A percentile compares a stretch with the other conserved stretches of the same genome.
phyloP scores from a whole-genome alignment of 352 stramenopile genomes.

The Phytophthora idaei region DNA sequence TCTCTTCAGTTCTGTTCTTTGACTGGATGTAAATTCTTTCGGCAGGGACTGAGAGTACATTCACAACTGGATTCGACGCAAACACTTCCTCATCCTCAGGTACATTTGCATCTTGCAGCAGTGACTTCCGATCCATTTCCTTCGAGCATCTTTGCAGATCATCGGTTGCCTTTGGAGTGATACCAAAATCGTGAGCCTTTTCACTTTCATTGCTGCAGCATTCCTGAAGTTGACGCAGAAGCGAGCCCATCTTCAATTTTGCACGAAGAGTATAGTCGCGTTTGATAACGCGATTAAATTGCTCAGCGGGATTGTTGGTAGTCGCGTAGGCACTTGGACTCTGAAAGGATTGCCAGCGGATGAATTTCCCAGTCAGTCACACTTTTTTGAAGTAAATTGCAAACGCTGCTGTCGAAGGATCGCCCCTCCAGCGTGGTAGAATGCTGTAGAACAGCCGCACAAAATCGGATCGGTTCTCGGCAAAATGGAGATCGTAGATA shows the following conservation, averaged over 20 bases:
- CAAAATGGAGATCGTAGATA: not conserved
- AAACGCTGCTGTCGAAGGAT: not conserved
- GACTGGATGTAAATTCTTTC: no score
- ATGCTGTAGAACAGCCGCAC: no score
- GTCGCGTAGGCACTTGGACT: not conserved
- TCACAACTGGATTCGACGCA: no score
- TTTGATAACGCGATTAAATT: not conserved
- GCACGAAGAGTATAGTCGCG: not conserved
- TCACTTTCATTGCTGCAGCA: constrained; percentile 1
- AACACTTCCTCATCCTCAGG: no score
- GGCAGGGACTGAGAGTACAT: no score
- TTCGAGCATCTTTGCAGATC: not conserved
- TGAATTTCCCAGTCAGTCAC: not conserved
- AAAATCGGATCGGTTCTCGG: not conserved
- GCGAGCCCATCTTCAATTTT: not conserved
- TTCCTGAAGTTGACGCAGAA: not conserved
- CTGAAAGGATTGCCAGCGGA: not conserved
- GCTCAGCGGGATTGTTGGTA: not conserved
- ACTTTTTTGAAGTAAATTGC: constrained; percentile 1
- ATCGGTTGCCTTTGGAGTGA: not conserved
- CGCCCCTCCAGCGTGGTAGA: not conserved
- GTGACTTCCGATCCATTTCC: no score
- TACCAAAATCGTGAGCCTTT: not conserved
- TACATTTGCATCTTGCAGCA: no score
- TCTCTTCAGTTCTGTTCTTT: no score